phyloP scores from a whole-genome alignment of 2,329 filamentous ascomycete genomes.

The Xenoacremonium recifei region DNA sequence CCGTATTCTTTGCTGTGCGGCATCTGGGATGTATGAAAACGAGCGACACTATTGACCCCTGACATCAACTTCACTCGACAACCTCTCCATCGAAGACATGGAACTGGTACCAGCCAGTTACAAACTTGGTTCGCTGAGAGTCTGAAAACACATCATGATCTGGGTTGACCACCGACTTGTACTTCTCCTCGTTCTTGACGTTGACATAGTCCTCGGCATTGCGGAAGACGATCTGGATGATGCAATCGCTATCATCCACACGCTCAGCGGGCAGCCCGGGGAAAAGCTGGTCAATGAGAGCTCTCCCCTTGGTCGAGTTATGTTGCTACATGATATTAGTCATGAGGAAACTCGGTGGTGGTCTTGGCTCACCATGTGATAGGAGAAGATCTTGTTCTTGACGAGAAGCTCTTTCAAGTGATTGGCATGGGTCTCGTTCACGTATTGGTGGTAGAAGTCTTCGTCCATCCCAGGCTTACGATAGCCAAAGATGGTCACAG shows the following conservation, averaged over 20 bases:
- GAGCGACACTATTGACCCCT: no score
- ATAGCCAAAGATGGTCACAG: slow-evolving; percentile 22
- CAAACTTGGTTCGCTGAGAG: slow-evolving; percentile 13
- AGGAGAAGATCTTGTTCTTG: slow-evolving; percentile 21
- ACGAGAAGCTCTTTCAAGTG: slow-evolving; percentile 19
- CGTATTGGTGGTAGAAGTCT: slow-evolving; percentile 20
- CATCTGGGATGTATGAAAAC: no score
- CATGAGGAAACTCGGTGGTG: neutral
- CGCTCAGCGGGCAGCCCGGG: slow-evolving; percentile 14
- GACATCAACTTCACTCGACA: no score
- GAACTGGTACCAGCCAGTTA: slow-evolving; percentile 22
- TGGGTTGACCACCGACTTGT: slow-evolving; percentile 13
- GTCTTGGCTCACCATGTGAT: slow-evolving; percentile 15
- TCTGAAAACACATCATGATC: slow-evolving; percentile 18
- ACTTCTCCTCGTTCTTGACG: slow-evolving; percentile 15
- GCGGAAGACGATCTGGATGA: slow-evolving; percentile 17
- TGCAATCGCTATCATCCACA: slow-evolving; percentile 11
- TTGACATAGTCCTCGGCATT: slow-evolving; percentile 14
- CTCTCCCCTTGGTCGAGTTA: slow-evolving; percentile 15
- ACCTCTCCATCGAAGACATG: slow-evolving; percentile 14
- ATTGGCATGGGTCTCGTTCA: slow-evolving; percentile 18
- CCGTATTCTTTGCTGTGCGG: slow-evolving; percentile 1
- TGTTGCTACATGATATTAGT: slow-evolving; percentile 15
- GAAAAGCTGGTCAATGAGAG: slow-evolving; percentile 9
- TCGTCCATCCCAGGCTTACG: slow-evolving; percentile 18